Evolutionary conservation across 1,284 basidiomycete species (phyloP), one percentile per base, ranked within the genome.

Genomic region (Volvariella volvacea): DNA sequence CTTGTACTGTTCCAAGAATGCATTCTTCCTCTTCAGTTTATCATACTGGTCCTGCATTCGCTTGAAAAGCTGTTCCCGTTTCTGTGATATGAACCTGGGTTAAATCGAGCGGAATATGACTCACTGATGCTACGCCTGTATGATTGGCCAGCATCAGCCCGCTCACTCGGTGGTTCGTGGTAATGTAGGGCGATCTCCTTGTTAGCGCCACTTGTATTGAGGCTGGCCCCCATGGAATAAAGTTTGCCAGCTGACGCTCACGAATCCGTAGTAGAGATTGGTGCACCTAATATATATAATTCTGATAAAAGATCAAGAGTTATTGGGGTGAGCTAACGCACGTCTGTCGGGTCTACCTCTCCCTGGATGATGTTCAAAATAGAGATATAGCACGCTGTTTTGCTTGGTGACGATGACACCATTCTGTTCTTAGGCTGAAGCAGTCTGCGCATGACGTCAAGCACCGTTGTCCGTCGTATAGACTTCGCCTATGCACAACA

Each of bases 111-210:
- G 19, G 10, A 42, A 43, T n/a, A 9, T 7, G 1, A 74, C 88
- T 47, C 53, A 94, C 92, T 30, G 90, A 92, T 25, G 90, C 92
- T 50, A 99, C 93, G 54, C 92, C 94, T 4, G 96, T 99, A 62
- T 99, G 95, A 58, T 99, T 99, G 10, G 95, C 96, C 44, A 99
- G 78, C 96, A 99, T 99, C 48, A 99, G 75, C 0, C 96, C 96
- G 61, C 90, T 97, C 47, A 97, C 95, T 19, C 92, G 83, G 63
- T 95, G 92, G 56, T 85, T 90, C 39, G 88, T 84, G 14, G 83
- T 77, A 46, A 96, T 74, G 61, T 93, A 96, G 7, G 92, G 94
- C 42, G 88, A 95, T 59, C 80, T 84, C 52, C 92, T 86, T 1
- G 94, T 96, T 49, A 98, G 70, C 3, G 96, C 95, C 1, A 99